Percentiles rank a stretch among this genome's conserved stretches.
phyloP scores from a whole-genome alignment of 2,329 filamentous ascomycete genomes.

The Colletotrichum phormii region DNA sequence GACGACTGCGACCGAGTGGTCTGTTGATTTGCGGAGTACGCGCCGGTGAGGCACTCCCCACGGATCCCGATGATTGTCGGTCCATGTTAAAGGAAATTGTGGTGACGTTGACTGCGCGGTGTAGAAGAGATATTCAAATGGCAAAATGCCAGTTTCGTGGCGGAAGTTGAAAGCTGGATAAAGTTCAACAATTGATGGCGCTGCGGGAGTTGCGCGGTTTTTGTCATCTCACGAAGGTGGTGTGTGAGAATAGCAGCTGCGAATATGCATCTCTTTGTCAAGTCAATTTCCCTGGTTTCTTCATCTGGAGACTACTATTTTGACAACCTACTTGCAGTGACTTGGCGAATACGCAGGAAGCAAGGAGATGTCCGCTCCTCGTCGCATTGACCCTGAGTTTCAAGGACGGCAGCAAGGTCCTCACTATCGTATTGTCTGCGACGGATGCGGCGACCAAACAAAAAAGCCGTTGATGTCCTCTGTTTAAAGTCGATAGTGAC shows the following conservation, averaged over 20 bases:
- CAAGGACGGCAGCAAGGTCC: background rate
- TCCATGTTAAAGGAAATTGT: conserved; percentile 1
- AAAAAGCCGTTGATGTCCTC: conserved; percentile 17
- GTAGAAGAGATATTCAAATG: background rate
- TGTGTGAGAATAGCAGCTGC: conserved; percentile 8
- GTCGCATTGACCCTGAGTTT: background rate
- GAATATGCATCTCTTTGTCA: conserved; percentile 29
- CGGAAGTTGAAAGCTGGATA: background rate
- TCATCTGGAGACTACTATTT: conserved; percentile 29
- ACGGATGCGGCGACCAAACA: conserved; percentile 7
- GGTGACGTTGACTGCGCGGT: background rate
- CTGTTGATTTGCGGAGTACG: conserved; percentile 18
- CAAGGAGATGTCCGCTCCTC: conserved; percentile 10
- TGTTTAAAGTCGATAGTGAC: conserved; percentile 9
- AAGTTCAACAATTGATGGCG: background rate
- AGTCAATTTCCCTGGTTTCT: conserved; percentile 20
- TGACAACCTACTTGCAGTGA: conserved; percentile 2
- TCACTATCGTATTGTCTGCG: conserved; percentile 20
- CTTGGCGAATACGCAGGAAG: conserved; percentile 11
- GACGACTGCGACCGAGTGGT: conserved; percentile 4
- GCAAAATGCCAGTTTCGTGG: background rate
- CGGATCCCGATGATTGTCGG: conserved; percentile 13
- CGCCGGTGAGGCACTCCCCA: conserved; percentile 14
- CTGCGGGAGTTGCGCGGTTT: conserved; percentile 7
- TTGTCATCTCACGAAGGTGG: conserved; percentile 31